Conservation (phyloP, 306 rosid species). For the Boehmeria nivea region DNA sequence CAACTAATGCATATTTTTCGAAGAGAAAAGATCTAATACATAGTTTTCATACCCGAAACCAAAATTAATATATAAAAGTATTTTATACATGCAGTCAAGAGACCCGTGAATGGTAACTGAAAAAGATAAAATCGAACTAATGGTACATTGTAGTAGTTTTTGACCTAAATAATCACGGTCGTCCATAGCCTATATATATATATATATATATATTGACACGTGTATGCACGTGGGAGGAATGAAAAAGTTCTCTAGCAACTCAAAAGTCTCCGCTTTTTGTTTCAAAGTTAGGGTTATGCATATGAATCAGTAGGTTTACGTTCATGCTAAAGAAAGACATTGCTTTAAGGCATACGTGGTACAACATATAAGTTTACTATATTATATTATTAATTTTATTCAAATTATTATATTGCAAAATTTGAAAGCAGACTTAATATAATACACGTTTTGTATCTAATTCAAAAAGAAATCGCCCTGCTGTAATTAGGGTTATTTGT, state of each 20-base stretch:
- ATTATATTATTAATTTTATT: too few relatives aligned
- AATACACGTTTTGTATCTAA: too few relatives aligned
- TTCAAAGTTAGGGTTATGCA: not conserved
- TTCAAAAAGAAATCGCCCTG: too few relatives aligned
- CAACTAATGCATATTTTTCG: too few relatives aligned
- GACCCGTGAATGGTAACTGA: conserved; percentile 43
- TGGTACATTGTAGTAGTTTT: not conserved
- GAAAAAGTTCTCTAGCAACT: conserved; percentile 37
- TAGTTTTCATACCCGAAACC: not conserved
- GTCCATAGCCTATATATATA: not conserved
- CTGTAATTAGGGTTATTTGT: too few relatives aligned
- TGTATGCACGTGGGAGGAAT: conserved; percentile 64
- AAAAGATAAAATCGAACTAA: conserved; percentile 15
- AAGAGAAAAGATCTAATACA: too few relatives aligned
- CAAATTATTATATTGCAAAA: too few relatives aligned
- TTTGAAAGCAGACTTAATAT: too few relatives aligned
- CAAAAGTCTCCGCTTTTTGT: conserved; percentile 18
- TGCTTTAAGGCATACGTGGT: too few relatives aligned
- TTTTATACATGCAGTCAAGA: conserved; percentile 22
- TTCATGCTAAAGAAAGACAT: not conserved
- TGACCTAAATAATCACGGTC: conserved; percentile 36
- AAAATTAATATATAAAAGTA: not conserved
- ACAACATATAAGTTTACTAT: too few relatives aligned
- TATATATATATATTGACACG: conserved; percentile 18
- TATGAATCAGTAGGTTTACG: conserved; percentile 1